Conservation (phyloP, 108 stramenopile species). For the Cyclotella choctawhatcheeana region DNA sequence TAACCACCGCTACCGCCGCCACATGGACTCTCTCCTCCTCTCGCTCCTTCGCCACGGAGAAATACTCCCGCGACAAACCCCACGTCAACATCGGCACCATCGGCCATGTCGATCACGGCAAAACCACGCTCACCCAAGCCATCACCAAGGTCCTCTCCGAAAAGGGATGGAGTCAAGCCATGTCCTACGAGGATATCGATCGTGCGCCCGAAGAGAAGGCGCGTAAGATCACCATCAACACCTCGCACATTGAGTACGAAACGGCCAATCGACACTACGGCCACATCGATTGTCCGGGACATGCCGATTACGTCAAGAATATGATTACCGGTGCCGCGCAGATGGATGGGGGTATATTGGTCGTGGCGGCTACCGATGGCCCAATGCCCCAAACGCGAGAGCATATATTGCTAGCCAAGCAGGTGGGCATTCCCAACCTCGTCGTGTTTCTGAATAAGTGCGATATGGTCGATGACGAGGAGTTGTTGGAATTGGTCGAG, state of each 20-base stretch:
- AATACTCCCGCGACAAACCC: constrained; percentile 92
- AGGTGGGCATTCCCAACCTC: constrained; percentile 98
- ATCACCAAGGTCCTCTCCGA: constrained; percentile 97
- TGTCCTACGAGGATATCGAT: constrained; percentile 97
- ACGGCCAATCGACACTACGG: constrained; percentile 97
- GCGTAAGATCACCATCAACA: constrained; percentile 95
- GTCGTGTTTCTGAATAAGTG: constrained; percentile 99
- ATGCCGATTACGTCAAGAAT: constrained; percentile 99
- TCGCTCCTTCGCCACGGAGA: constrained; percentile 57
- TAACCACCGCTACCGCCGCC: too few species aligned
- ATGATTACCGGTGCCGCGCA: constrained; percentile 99
- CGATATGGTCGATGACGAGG: constrained; percentile 98
- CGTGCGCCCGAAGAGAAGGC: constrained; percentile 98
- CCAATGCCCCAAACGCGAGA: constrained; percentile 99
- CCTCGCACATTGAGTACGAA: constrained; percentile 98
- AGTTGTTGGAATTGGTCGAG: constrained; percentile 98
- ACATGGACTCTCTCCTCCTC: background rate
- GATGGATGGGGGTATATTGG: constrained; percentile 99
- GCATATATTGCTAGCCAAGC: constrained; percentile 98
- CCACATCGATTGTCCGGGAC: constrained; percentile 99
- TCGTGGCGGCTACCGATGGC: constrained; percentile 98
- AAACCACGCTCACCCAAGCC: constrained; percentile 99
- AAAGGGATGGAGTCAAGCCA: constrained; percentile 84
- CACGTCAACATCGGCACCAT: constrained; percentile 99
- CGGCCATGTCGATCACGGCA: constrained; percentile 99